A percentile compares a stretch with the other conserved stretches of the same genome.
Evolutionary conservation across 192 early-diverging fungal species (phyloP).

Genomic region (Rhizophagus clarus): DNA sequence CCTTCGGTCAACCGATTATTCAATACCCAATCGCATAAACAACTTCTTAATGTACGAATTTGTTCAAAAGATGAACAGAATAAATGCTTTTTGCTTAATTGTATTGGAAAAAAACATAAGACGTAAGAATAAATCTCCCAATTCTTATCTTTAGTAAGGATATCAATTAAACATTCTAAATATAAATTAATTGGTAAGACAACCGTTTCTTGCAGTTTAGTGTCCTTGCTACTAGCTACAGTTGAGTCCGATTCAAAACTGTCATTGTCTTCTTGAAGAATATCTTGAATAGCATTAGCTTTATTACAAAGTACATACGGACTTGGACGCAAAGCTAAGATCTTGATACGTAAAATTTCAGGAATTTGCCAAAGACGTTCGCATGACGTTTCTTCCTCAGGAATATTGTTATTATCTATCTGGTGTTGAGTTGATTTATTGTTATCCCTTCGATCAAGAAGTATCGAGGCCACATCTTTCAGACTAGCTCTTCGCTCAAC

Average conservation of each 20-base stretch:
- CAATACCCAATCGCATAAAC: slow-evolving; percentile 61
- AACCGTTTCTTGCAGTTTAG: slow-evolving; percentile 16
- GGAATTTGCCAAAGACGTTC: slow-evolving; percentile 24
- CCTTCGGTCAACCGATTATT: slow-evolving; percentile 38
- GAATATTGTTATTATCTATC: neutral
- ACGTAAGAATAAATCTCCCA: slow-evolving; percentile 75
- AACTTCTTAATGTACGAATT: slow-evolving; percentile 53
- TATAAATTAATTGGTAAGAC: slow-evolving; percentile 60
- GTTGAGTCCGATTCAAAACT: slow-evolving; percentile 38
- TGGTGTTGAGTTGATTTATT: neutral
- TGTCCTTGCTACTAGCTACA: slow-evolving; percentile 24
- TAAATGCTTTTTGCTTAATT: slow-evolving; percentile 74
- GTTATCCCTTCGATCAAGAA: slow-evolving; percentile 7
- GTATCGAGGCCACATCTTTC: neutral
- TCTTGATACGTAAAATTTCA: slow-evolving; percentile 4
- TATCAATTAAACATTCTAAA: slow-evolving; percentile 54
- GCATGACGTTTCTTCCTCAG: neutral
- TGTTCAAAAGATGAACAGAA: slow-evolving; percentile 64
- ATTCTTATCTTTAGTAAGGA: slow-evolving; percentile 68
- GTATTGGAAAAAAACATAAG: slow-evolving; percentile 62
- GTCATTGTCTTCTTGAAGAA: neutral
- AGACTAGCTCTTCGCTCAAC: slow-evolving; percentile 13
- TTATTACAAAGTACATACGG: slow-evolving; percentile 22
- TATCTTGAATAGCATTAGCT: neutral
- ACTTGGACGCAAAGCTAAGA: slow-evolving; percentile 16